Evolutionary conservation across 2,329 filamentous ascomycete genomes (phyloP).

Genomic region (Colletotrichum acutatum): DNA sequence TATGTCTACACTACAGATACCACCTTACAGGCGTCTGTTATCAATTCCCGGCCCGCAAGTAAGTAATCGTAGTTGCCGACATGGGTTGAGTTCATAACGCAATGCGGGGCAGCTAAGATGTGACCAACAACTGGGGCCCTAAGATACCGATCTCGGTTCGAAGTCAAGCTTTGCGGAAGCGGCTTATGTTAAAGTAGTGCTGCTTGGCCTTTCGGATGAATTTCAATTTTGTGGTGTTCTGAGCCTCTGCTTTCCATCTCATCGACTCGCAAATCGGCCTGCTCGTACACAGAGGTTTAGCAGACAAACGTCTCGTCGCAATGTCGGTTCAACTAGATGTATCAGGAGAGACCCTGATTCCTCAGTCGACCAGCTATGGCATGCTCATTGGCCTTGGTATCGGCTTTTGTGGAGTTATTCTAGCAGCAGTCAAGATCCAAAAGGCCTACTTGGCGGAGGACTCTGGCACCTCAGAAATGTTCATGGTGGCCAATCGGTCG

Average conservation of each 20-base stretch:
- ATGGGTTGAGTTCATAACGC: slow-evolving; percentile 9
- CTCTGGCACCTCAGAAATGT: not conserved
- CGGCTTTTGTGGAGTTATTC: not conserved
- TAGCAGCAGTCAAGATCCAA: not conserved
- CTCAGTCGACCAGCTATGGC: not conserved
- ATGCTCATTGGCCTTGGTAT: not conserved
- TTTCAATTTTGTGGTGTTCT: not conserved
- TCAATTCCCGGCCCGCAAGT: not conserved
- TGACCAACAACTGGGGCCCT: slow-evolving; percentile 11
- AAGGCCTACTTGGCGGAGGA: not conserved
- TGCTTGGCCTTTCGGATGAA: not conserved
- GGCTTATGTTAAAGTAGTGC: not conserved
- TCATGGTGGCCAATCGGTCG: not conserved
- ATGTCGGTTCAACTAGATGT: not conserved
- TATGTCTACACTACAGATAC: not conserved
- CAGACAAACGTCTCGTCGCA: not conserved
- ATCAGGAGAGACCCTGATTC: not conserved
- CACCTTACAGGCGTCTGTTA: not conserved
- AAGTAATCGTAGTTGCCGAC: not conserved
- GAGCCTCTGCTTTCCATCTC: not conserved
- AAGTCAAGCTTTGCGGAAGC: not conserved
- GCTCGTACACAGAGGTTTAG: too few species aligned
- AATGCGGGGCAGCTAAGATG: slow-evolving; percentile 14
- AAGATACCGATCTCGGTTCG: not conserved
- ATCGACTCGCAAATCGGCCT: not conserved